These are phyloP conservation scores for Fusarium sp. DNA, from an alignment of 2,329 filamentous ascomycete genomes.

Conservation along the genomic window DNA sequence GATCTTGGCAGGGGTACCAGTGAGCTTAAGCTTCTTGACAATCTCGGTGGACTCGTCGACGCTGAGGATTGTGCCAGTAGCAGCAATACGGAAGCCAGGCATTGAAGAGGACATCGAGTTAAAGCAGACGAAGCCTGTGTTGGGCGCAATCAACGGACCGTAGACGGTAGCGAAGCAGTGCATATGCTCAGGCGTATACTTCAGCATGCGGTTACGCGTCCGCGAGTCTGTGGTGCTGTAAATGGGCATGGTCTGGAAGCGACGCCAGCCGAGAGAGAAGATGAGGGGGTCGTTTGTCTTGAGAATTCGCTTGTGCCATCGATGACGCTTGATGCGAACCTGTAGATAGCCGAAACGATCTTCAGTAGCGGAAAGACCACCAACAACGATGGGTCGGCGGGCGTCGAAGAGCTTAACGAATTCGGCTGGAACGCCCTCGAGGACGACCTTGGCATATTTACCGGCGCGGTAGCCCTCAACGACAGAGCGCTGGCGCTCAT, in stretches of 20 bases:
- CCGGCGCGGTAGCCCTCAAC: slow-evolving; percentile 94
- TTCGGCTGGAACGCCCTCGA: slow-evolving; percentile 90
- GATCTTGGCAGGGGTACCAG: slow-evolving; percentile 93
- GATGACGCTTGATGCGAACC: slow-evolving; percentile 94
- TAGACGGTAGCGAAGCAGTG: slow-evolving; percentile 98
- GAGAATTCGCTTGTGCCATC: slow-evolving; percentile 99
- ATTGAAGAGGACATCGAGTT: slow-evolving; percentile 87
- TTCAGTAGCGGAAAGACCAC: slow-evolving; percentile 92
- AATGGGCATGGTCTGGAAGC: slow-evolving; percentile 91
- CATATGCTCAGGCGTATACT: slow-evolving; percentile 99
- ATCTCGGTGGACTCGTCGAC: slow-evolving; percentile 97
- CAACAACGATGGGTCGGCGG: slow-evolving; percentile 84
- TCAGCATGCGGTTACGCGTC: slow-evolving; percentile 95
- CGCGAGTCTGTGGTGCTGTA: slow-evolving; percentile 96
- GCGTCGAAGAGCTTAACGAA: slow-evolving; percentile 87
- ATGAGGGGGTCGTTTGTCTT: slow-evolving; percentile 98
- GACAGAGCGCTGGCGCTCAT: slow-evolving; percentile 81
- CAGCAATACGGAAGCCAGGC: slow-evolving; percentile 92
- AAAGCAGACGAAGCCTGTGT: slow-evolving; percentile 94
- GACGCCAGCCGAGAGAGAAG: slow-evolving; percentile 94
- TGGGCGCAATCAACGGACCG: slow-evolving; percentile 92
- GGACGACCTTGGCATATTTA: slow-evolving; percentile 90
- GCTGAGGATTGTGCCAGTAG: slow-evolving; percentile 90
- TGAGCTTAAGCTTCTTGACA: slow-evolving; percentile 99
- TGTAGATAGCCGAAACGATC: slow-evolving; percentile 96